phyloP scores from a whole-genome alignment of 108 stramenopile species.

The Pseudonitzschia delicatissima region DNA sequence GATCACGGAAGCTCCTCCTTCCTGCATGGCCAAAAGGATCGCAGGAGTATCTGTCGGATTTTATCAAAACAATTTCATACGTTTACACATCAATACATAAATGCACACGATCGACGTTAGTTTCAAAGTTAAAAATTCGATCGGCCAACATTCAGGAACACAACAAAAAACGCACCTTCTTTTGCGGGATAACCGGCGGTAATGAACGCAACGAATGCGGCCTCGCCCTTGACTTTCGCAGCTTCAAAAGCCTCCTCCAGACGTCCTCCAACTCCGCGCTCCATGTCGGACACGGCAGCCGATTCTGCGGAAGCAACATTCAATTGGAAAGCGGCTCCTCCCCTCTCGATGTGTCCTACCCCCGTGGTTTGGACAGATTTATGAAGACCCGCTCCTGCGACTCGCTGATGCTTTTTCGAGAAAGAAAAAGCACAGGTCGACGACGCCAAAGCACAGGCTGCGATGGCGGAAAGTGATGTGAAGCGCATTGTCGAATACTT shows the following conservation, averaged over 20 bases:
- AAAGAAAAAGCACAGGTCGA: conserved; percentile 11
- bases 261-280: conserved; percentile 70
- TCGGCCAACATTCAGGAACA: no score
- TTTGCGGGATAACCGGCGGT: conserved; percentile 84
- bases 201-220: conserved; percentile 86
- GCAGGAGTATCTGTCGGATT: conserved; percentile 79
- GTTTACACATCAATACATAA: no score
- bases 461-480: conserved; percentile 7
- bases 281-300: conserved; percentile 43
- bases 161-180: conserved; percentile 52
- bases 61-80: no score
- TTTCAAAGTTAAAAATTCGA: no score
- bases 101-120: no score
- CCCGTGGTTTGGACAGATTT: not conserved
- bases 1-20: conserved; percentile 93
- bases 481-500: conserved; percentile 8
- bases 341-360: not conserved
- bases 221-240: conserved; percentile 75
- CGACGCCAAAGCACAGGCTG: not conserved
- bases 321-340: not conserved
- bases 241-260: conserved; percentile 82
- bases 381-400: not conserved
- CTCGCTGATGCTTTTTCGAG: not conserved
- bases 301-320: conserved; percentile 11
- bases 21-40: conserved; percentile 94